Evolutionary conservation across 2,329 filamentous ascomycete species (phyloP).

Genomic region (Sclerotinia spermophila): DNA sequence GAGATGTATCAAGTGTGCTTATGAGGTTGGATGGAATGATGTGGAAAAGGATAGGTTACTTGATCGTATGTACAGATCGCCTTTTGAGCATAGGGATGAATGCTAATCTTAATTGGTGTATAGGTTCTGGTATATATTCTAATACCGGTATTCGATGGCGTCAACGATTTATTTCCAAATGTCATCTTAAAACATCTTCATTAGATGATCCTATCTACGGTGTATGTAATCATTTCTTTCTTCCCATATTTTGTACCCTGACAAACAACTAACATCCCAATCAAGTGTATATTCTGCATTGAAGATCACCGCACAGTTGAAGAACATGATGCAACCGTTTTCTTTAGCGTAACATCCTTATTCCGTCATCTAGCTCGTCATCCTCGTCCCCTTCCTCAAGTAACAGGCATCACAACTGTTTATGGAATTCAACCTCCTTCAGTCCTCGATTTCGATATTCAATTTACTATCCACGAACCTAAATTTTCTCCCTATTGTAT

Average conservation of each 20-base stretch:
- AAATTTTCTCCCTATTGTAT: constrained; percentile 26
- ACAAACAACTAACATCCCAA: background rate
- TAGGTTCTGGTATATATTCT: constrained; percentile 34
- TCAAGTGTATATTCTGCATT: constrained; percentile 36
- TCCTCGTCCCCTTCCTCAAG: constrained; percentile 31
- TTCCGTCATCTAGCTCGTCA: constrained; percentile 36
- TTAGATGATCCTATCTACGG: constrained; percentile 35
- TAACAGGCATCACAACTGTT: constrained; percentile 31
- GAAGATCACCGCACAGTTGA: constrained; percentile 34
- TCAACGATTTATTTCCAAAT: constrained; percentile 36
- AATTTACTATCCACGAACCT: constrained; percentile 30
- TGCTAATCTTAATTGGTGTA: constrained; percentile 4
- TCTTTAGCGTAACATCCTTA: constrained; percentile 33
- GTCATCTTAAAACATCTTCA: constrained; percentile 32
- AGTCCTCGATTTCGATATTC: constrained; percentile 35
- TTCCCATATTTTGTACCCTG: background rate
- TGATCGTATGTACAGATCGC: constrained; percentile 24
- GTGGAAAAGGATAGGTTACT: constrained; percentile 34
- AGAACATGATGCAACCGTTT: constrained; percentile 37
- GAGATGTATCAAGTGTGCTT: constrained; percentile 34
- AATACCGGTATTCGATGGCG: constrained; percentile 35
- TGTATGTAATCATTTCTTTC: constrained; percentile 22
- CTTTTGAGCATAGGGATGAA: background rate
- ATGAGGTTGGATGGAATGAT: constrained; percentile 35
- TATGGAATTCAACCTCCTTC: constrained; percentile 30